Base-by-base conservation (phyloP, 192 early-diverging fungal species). In the Backusella sp. region DNA sequence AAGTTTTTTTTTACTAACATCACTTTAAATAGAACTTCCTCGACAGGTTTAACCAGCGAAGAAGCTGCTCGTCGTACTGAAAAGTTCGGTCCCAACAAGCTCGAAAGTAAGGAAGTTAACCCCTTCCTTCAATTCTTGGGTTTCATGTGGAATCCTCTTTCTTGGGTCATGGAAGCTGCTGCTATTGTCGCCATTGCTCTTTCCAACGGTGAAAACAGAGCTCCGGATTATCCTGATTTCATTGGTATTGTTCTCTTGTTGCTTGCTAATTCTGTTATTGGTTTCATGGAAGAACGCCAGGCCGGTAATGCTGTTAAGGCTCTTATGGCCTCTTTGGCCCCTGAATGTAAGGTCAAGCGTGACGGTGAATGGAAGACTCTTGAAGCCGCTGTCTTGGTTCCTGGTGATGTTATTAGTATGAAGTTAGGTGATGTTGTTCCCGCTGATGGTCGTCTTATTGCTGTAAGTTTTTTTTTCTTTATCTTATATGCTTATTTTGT, bases 271-370 rank as follows among this genome's bases (percentile, higher is more conserved):
- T 91, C 96, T 44, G 79, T 83, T 80, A 96, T 97, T 78, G 96
- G 96, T 74, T 97, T 86, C 85, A 83, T 92, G 76, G 94, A 97
- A 84, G 96, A 97, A 84, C 91, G 92, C 76, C 90, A 93, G 37
- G 95, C 96, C 49, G 95, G 95, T 80, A 92, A 91, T 77, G 94
- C 96, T 56, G 89, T 97, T 77, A 94, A 97, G 85, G 96, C 95
- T 32, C 86, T 97, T 75, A 97, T 95, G 89, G 93, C 90, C 23
- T 92, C 94, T 42, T 87, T 96, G 17, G 94, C 96, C 30, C 92
- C 94, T 42, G 91, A 95, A 86, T 91, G 90, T 81, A 93, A 91
- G 82, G 93, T 92, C 76, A 94, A 90, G 92, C 91, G 96, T 84
- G 87, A 95, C 83, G 91, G 92, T 81, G 82, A 90, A 79, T 92